A percentile compares a stretch with the other conserved stretches of the same genome.
These are phyloP conservation scores for Rasamsonia emersonii DNA, from an alignment of 2,329 filamentous ascomycete species.

Conservation along the genomic window DNA sequence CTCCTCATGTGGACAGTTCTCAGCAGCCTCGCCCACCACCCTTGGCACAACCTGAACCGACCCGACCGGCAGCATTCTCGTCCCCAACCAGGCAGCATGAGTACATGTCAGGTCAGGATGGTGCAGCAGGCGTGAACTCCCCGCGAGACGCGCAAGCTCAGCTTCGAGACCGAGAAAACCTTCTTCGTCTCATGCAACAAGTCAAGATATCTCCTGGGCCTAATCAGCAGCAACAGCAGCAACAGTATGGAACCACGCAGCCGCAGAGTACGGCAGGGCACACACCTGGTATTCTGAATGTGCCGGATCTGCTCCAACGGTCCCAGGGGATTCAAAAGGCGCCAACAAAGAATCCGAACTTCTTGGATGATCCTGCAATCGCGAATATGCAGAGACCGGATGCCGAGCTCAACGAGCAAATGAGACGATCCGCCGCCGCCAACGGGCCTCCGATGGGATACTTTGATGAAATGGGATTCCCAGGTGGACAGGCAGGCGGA, in stretches of 20 bases:
- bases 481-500: conserved; percentile 18
- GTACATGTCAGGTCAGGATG: conserved; percentile 20
- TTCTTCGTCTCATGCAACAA: conserved; percentile 75
- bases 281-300: conserved; percentile 25
- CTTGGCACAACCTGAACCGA: conserved; percentile 22
- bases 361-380: conserved; percentile 37
- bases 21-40: conserved; percentile 23
- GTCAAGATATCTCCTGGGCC: conserved; percentile 24
- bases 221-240: conserved; percentile 7
- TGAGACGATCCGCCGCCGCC: conserved; percentile 26
- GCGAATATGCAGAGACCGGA: conserved; percentile 34
- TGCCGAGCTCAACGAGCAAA: conserved; percentile 20
- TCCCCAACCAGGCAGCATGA: conserved; percentile 27
- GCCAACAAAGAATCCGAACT: conserved; percentile 29
- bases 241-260: conserved; percentile 17
- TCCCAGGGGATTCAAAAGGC: conserved; percentile 24
- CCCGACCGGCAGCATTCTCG: conserved; percentile 17
- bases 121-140: conserved; percentile 20
- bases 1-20: conserved; percentile 33
- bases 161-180: conserved; percentile 68
- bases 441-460: conserved; percentile 32
- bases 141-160: conserved; percentile 32
- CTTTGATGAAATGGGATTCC: conserved; percentile 33
- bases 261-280: conserved; percentile 20
- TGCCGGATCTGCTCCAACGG: conserved; percentile 27